A percentile compares a stretch with the other conserved stretches of the same genome.
Conservation (phyloP, 306 rosid species). For the Amphicarpaea edgeworthii region DNA sequence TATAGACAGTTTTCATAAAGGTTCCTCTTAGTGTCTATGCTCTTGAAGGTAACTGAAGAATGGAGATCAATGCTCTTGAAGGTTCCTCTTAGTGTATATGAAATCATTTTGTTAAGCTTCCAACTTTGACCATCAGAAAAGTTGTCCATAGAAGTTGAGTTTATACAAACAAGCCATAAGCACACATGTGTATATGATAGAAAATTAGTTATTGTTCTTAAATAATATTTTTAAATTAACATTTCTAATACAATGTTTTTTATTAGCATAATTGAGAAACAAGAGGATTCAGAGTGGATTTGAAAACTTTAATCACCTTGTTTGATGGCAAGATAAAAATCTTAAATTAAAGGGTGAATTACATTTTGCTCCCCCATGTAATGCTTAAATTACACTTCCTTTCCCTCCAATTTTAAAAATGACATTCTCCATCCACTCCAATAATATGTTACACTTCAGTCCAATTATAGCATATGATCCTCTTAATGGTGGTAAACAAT, state of each 20-base stretch:
- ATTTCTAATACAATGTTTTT: background rate
- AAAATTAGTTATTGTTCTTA: slow-evolving; percentile 33
- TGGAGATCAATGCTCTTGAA: slow-evolving; percentile 25
- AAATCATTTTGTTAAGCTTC: slow-evolving; percentile 1
- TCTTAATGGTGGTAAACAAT: background rate
- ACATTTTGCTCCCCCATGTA: background rate
- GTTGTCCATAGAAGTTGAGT: slow-evolving; percentile 9
- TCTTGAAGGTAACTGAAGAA: slow-evolving; percentile 22
- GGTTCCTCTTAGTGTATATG: too few relatives aligned
- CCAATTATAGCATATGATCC: background rate
- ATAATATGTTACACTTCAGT: background rate
- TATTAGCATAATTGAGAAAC: background rate
- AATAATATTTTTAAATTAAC: slow-evolving; percentile 17
- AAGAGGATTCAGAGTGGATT: background rate
- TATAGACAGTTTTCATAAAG: slow-evolving; percentile 29
- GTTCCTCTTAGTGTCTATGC: slow-evolving; percentile 9
- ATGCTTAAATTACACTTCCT: background rate
- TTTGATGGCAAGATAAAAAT: slow-evolving; percentile 18
- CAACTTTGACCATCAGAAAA: slow-evolving; percentile 23
- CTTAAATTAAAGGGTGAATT: background rate
- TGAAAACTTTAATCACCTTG: slow-evolving; percentile 10
- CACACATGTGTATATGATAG: background rate
- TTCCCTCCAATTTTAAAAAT: background rate
- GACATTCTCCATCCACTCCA: background rate
- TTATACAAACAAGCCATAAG: slow-evolving; percentile 34